Base-by-base conservation (phyloP, 169 alveolate genomes). In the Cryptosporidium felis region DNA sequence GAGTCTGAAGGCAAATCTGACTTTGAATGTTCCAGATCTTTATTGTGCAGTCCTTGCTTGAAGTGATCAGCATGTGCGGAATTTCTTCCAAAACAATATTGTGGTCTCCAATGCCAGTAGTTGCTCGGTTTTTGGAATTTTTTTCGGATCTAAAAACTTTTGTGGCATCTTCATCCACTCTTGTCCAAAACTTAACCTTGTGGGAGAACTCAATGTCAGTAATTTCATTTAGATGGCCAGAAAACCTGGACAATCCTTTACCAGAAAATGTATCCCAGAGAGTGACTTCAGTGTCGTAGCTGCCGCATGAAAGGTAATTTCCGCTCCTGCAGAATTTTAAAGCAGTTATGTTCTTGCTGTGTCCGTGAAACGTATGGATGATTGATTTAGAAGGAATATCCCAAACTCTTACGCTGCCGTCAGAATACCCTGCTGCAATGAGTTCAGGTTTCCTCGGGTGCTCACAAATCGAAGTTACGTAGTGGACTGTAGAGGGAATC, bases 231-330 rank as follows among this genome's bases (percentile, higher is more conserved):
- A 89, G 66, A 65, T 94, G 96, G 2, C 95, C 96, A 30, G 93
- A 92, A 21, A 91, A 88, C 23, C 94, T 82, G 81, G 80, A 92
- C 60, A 92, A 74, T 9, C 97, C 96, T 36, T 80, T 74, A 47
- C 94, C 95, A 9, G 91, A 91, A n/a, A 88, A 80, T 18, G 90
- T 67, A 65, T 94, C 96, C 97, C 97, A 95, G 32, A 95, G 79
- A 41, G 93, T 90, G 5, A 95, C 60, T 65, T 94, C 91, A 30
- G 94, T 91, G 59, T 95, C 97, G 51, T 90, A 89, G 21, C 96
- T 91, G 14, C 97, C 96, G 18, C 95, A 90, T 44, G 94, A 88
- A 28, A 94, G 62, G 58, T 90, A 80, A 62, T 82, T 80, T 0
- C 92, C 92, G 34, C 60, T 65, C n/a, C 81, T 60, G 38, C 89